Evolutionary conservation across 495 filamentous ascomycete genomes (phyloP), one percentile per base, ranked within the genome.

Genomic region (Neurospora africana): DNA sequence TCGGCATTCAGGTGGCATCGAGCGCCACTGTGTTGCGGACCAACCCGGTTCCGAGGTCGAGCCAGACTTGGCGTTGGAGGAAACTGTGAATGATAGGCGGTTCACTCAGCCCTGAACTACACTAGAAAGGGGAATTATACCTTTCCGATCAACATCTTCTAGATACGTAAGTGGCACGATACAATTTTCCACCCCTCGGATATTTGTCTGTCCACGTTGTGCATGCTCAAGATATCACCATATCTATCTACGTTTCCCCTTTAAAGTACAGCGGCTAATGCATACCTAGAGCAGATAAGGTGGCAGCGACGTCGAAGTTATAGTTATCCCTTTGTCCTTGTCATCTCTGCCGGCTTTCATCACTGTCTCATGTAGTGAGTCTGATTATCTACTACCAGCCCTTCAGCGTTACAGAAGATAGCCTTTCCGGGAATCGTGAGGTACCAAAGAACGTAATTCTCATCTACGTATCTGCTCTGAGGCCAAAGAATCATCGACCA

Each of bases 71-170:
- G 47, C 47, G 47, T 58, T 58, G 47, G 47, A 15, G 47, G 47
- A 58, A 15, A 27, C 21, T 21, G 27, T 4, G 21, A 27, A 27
- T 58, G 27, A 65, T 33, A 30, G 47, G 47, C 47, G 47, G 47
- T 30, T 61, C 47, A 65, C 27, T 61, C 27, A 65, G 15, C 53
- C 53, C 27, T 65, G 53, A 65, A 65, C 27, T n/a, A n/a, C n/a
- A n/a, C n/a, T 33, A 65, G 53, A 61, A 68, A 23, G 47, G 33
- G 43, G 58, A 70, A 11, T 44, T 74, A 36, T 36, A 21, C 23
- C 61, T 27, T 30, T 71, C 71, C 39, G 47, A 70, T 17, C 71
- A 69, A 67, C 69, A 65, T 21, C 37, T 74, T 23, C 19, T 21
- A 4, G 21, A 41, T 27, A 74, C 70, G 13, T 47, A 71, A 61